Evolutionary conservation across 2,329 filamentous ascomycete genomes (phyloP).

Genomic region (Cladophialophora psammophila): DNA sequence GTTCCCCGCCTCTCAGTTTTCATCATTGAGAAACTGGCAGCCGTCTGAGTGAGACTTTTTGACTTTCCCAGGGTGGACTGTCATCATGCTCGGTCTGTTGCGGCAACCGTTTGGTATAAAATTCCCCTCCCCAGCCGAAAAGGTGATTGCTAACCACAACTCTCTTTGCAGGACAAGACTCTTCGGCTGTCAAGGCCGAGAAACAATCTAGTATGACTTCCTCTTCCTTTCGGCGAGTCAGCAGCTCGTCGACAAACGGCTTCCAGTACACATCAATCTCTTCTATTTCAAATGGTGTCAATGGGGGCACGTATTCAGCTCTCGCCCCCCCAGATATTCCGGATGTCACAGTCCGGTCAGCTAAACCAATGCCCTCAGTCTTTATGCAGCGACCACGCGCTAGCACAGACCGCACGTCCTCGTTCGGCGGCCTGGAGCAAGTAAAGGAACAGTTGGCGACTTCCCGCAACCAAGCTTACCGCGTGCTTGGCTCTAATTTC

Average conservation of each 20-base stretch:
- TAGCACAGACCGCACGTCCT: conserved; percentile 11
- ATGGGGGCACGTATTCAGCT: conserved; percentile 5
- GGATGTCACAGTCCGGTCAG: conserved; percentile 4
- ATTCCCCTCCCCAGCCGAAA: not conserved
- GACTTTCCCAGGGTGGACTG: conserved; percentile 7
- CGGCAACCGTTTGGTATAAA: conserved; percentile 23
- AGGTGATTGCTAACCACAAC: not conserved
- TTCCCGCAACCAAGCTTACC: conserved; percentile 23
- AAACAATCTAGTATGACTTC: conserved; percentile 20
- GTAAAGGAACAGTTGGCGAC: conserved; percentile 21
- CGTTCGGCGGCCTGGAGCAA: conserved; percentile 19
- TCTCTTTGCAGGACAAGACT: conserved; percentile 11
- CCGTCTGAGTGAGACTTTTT: not conserved
- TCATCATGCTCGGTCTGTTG: conserved; percentile 20
- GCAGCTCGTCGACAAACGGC: conserved; percentile 15
- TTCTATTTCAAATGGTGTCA: conserved; percentile 13
- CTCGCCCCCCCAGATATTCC: conserved; percentile 15
- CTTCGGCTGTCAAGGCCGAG: conserved; percentile 15
- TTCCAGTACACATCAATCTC: conserved; percentile 20
- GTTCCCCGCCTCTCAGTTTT: conserved; percentile 10
- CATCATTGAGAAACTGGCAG: not conserved
- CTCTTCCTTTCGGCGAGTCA: conserved; percentile 10
- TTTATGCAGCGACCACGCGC: conserved; percentile 18
- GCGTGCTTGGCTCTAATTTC: conserved; percentile 24
- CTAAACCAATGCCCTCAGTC: conserved; percentile 3